A percentile compares a stretch with the other conserved stretches of the same genome.
phyloP scores from a whole-genome alignment of 331 rosid genomes.

The Malus hybrid region DNA sequence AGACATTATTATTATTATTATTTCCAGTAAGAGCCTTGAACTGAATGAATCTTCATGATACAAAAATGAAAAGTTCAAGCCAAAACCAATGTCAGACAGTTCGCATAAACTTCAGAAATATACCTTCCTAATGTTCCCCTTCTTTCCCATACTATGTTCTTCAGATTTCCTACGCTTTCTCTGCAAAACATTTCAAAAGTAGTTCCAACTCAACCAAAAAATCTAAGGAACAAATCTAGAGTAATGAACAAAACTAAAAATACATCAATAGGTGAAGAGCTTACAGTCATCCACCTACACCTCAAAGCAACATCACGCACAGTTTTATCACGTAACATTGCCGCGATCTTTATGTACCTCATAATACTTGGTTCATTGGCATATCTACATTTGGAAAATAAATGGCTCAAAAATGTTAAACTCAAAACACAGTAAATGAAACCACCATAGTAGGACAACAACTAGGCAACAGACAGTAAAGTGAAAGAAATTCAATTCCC shows the following conservation, averaged over 20 bases:
- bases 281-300: constrained; percentile 98
- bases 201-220: constrained; percentile 17
- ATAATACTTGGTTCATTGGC: constrained; percentile 83
- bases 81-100: not conserved
- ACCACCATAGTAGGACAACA: not conserved
- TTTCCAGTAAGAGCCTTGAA: constrained; percentile 3
- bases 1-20: not conserved
- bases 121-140: constrained; percentile 77
- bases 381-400: constrained; percentile 32
- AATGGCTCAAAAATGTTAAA: constrained; percentile 13
- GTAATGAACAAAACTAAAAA: not conserved
- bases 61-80: not conserved
- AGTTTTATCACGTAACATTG: constrained; percentile 83
- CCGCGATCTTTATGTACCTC: constrained; percentile 95
- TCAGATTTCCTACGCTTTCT: constrained; percentile 93
- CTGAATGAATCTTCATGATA: constrained; percentile 4
- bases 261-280: constrained; percentile 22
- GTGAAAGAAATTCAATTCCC: not conserved
- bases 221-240: not conserved
- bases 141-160: constrained; percentile 63
- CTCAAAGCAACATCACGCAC: constrained; percentile 99
- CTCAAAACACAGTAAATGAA: constrained; percentile 3
- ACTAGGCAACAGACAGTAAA: constrained; percentile 7
- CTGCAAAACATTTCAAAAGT: constrained; percentile 44
- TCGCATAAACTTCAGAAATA: constrained; percentile 10